Percentiles rank a stretch among this genome's conserved stretches.
These are phyloP conservation scores for Desmodesmus armatus DNA, from an alignment of 139 green algal species.

Conservation along the genomic window DNA sequence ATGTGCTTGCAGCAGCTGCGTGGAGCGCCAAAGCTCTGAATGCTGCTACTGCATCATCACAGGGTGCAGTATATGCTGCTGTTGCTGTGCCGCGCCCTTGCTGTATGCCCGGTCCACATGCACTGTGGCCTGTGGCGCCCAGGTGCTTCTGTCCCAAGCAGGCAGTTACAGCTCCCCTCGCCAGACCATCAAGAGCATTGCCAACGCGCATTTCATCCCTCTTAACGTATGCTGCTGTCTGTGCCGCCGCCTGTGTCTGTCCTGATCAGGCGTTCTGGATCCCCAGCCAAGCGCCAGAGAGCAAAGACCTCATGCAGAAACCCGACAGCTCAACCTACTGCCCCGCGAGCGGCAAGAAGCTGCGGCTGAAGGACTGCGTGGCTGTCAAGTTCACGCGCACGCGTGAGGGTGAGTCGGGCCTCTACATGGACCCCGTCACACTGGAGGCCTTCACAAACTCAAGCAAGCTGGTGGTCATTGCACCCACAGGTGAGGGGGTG, in stretches of 20 bases:
- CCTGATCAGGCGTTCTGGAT: conserved; percentile 84
- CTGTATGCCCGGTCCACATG: neutral
- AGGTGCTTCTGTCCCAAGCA: too few relatives aligned
- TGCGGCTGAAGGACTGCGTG: conserved; percentile 84
- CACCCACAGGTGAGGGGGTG: conserved; percentile 68
- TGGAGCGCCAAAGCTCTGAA: neutral
- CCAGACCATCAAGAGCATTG: too few relatives aligned
- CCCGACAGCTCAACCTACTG: conserved; percentile 81
- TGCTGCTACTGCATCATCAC: too few relatives aligned
- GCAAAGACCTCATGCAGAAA: conserved; percentile 70
- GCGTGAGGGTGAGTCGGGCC: conserved; percentile 28
- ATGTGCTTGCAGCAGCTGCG: too few relatives aligned
- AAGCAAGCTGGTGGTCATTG: conserved; percentile 83
- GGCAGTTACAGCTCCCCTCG: too few relatives aligned
- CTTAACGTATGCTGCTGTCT: neutral
- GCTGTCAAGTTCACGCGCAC: conserved; percentile 75
- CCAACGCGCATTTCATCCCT: too few relatives aligned
- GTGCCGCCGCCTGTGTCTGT: neutral
- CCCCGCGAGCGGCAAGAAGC: conserved; percentile 83
- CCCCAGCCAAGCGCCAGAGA: conserved; percentile 66
- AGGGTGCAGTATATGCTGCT: too few relatives aligned
- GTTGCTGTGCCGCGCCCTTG: too few relatives aligned
- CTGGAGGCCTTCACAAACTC: conserved; percentile 89
- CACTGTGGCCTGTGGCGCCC: neutral
- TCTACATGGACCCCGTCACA: conserved; percentile 91